phyloP scores from a whole-genome alignment of 2,329 filamentous ascomycete genomes.

The Verticillium nubilum region DNA sequence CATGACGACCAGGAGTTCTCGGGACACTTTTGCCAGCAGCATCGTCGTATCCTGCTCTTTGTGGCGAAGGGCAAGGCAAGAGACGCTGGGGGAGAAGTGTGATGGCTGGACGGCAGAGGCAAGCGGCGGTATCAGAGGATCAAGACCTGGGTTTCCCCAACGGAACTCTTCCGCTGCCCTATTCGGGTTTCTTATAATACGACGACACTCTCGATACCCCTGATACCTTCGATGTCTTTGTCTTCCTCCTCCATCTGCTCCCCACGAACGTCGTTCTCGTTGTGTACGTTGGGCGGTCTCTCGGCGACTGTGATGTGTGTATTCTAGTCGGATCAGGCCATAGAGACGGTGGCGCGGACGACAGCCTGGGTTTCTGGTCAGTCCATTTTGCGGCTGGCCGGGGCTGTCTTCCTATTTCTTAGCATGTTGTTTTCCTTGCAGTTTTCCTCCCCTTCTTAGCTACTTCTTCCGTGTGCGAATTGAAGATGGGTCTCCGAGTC shows the following conservation, averaged over 20 bases:
- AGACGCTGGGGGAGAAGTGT: conserved; percentile 15
- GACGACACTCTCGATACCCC: not conserved
- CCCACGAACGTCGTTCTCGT: not conserved
- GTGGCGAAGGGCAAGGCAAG: conserved; percentile 5
- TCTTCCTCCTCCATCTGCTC: not conserved
- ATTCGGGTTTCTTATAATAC: not conserved
- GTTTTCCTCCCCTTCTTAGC: conserved; percentile 4
- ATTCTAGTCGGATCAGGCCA: not conserved
- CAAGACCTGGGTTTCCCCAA: not conserved
- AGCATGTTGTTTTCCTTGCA: conserved; percentile 3
- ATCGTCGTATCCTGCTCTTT: not conserved
- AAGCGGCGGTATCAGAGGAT: not conserved
- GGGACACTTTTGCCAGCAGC: conserved; percentile 9
- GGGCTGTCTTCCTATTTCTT: conserved; percentile 1
- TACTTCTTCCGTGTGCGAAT: conserved; percentile 3
- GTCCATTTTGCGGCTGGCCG: not conserved
- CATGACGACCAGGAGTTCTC: conserved; percentile 12
- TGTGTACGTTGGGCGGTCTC: not conserved
- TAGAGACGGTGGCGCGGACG: not conserved
- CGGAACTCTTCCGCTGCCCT: not conserved
- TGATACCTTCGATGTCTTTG: not conserved
- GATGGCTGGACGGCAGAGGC: conserved; percentile 2
- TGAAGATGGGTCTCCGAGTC: conserved; percentile 1
- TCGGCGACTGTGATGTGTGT: not conserved
- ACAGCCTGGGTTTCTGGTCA: not conserved